Percentiles rank a stretch among this genome's conserved stretches.
Evolutionary conservation across 2,329 filamentous ascomycete genomes (phyloP).

Genomic region (Clarireedia paspali): DNA sequence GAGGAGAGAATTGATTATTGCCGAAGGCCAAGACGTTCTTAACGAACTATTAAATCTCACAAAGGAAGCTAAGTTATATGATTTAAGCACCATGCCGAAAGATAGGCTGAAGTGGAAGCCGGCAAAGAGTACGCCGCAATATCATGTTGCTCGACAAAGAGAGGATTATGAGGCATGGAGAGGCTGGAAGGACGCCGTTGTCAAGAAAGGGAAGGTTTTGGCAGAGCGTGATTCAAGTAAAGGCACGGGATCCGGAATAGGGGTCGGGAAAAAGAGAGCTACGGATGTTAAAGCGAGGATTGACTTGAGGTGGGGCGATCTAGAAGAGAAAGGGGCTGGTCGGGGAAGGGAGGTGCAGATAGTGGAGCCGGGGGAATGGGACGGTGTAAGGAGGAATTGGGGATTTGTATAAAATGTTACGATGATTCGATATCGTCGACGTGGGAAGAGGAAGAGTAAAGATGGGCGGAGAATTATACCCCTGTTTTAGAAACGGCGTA

Average conservation of each 20-base stretch:
- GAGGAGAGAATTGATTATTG: conserved; percentile 43
- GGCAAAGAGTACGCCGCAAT: conserved; percentile 54
- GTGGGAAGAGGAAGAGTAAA: background rate
- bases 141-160: conserved; percentile 55
- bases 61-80: conserved; percentile 46
- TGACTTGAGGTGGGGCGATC: conserved; percentile 21
- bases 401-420: conserved; percentile 26
- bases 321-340: conserved; percentile 21
- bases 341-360: conserved; percentile 25
- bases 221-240: conserved; percentile 21
- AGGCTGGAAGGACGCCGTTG: conserved; percentile 47
- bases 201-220: conserved; percentile 43
- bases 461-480: background rate
- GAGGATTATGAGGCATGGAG: conserved; percentile 59
- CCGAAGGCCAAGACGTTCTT: conserved; percentile 57
- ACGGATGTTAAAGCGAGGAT: conserved; percentile 22
- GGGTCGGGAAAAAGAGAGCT: conserved; percentile 12
- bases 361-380: conserved; percentile 25
- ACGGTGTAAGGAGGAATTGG: conserved; percentile 24
- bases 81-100: conserved; percentile 48
- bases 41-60: conserved; percentile 58
- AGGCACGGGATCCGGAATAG: conserved; percentile 13
- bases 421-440: background rate
- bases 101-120: conserved; percentile 61
- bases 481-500: background rate